phyloP scores from a whole-genome alignment of 768 basidiomycete species.

The Boletus huronensis region DNA sequence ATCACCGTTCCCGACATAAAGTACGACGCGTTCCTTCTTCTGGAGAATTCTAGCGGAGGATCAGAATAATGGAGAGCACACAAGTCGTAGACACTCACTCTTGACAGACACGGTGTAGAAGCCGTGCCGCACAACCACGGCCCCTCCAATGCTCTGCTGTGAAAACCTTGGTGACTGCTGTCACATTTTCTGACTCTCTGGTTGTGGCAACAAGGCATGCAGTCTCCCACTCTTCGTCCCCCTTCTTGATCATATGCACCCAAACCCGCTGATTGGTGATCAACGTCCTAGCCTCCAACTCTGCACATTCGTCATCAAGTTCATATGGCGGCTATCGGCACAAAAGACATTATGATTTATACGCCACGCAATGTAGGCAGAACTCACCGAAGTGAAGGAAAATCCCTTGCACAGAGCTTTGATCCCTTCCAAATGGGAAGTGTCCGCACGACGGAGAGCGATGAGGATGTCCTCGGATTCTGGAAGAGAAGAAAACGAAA shows the following conservation, averaged over 20 bases:
- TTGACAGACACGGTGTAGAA: conserved; percentile 55
- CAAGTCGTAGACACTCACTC: conserved; percentile 37
- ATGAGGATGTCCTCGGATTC: conserved; percentile 18
- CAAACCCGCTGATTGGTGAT: conserved; percentile 50
- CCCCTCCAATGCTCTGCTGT: conserved; percentile 53
- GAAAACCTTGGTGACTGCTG: conserved; percentile 70
- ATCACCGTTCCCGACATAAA: conserved; percentile 66
- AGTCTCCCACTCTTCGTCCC: conserved; percentile 33
- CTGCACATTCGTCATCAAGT: conserved; percentile 41
- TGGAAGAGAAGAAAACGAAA: not conserved
- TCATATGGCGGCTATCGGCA: conserved; percentile 52
- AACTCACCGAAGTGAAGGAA: conserved; percentile 54
- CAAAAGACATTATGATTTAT: not conserved
- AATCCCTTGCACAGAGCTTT: conserved; percentile 54
- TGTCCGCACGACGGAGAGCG: conserved; percentile 33
- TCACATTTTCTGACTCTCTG: conserved; percentile 51
- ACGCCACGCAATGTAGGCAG: not conserved
- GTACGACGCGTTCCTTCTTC: conserved; percentile 48
- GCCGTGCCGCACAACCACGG: conserved; percentile 55
- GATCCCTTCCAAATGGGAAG: conserved; percentile 33
- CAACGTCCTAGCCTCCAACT: conserved; percentile 48
- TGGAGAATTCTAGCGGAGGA: conserved; percentile 30
- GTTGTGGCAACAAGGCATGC: conserved; percentile 70
- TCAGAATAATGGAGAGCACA: conserved; percentile 3
- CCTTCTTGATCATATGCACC: conserved; percentile 50